Evolutionary conservation across 1,139 yeast species (phyloP).

Genomic region (Candida albicans): DNA sequence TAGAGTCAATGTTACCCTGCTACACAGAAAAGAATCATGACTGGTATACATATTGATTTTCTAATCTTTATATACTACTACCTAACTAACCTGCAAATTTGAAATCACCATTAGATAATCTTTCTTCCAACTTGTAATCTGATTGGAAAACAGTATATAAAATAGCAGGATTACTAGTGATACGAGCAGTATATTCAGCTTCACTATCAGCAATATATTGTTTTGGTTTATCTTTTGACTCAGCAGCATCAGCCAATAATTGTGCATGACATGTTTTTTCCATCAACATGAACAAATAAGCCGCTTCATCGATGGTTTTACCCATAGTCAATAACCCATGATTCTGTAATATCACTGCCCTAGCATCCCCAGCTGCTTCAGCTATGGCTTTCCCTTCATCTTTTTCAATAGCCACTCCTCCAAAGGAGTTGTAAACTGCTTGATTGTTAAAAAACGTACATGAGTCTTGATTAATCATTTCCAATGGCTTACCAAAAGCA

Average conservation of each 20-base stretch:
- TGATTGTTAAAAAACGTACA: conserved; percentile 67
- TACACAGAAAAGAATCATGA: no score
- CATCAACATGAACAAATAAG: conserved; percentile 63
- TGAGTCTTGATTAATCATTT: conserved; percentile 77
- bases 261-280: conserved; percentile 74
- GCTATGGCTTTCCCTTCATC: conserved; percentile 72
- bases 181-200: conserved; percentile 62
- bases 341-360: conserved; percentile 67
- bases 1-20: no score
- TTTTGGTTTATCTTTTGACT: conserved; percentile 21
- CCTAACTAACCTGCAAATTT: not conserved
- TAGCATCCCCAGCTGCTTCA: conserved; percentile 60
- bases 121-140: conserved; percentile 26
- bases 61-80: not conserved
- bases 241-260: conserved; percentile 44
- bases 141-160: conserved; percentile 69
- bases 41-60: not conserved
- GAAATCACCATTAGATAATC: conserved; percentile 10
- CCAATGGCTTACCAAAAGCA: conserved; percentile 67
- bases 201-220: conserved; percentile 51
- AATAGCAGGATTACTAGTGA: conserved; percentile 60
- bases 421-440: conserved; percentile 65
- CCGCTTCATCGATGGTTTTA: conserved; percentile 76
- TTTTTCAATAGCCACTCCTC: conserved; percentile 74
- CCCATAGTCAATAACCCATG: conserved; percentile 81